Conservation (phyloP, 2,329 filamentous ascomycete species). For the Phaeophleospora eucalypticola region DNA sequence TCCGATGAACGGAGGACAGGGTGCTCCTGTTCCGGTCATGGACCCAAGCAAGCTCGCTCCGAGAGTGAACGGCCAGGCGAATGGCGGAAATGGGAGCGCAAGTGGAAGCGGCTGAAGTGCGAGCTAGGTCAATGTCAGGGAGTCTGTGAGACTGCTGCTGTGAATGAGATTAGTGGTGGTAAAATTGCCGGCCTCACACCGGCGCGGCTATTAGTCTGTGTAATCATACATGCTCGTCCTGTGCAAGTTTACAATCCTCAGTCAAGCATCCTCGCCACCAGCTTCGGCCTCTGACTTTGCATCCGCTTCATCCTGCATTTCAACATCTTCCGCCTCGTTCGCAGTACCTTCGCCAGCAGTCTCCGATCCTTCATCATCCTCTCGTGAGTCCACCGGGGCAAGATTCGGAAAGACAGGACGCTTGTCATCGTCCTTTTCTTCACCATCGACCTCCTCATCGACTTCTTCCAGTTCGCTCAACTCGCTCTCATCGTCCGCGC, state of each 20-base stretch:
- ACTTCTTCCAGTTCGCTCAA: constrained; percentile 49
- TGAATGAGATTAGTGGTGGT: too few species aligned
- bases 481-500: constrained; percentile 54
- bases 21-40: too few species aligned
- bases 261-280: background rate
- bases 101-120: too few species aligned
- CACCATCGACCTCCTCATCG: constrained; percentile 52
- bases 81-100: too few species aligned
- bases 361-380: constrained; percentile 8
- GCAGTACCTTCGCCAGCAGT: constrained; percentile 3
- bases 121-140: too few species aligned
- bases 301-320: constrained; percentile 20
- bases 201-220: too few species aligned
- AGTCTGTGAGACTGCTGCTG: too few species aligned
- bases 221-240: too few species aligned
- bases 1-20: too few species aligned
- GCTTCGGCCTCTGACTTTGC: constrained; percentile 7
- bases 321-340: constrained; percentile 17
- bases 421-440: constrained; percentile 33
- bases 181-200: too few species aligned
- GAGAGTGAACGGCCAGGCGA: too few species aligned
- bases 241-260: background rate
- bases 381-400: constrained; percentile 6
- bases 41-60: too few species aligned
- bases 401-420: constrained; percentile 26